Percentiles rank a stretch among this genome's conserved stretches.
These are phyloP conservation scores for Williopsis jadinii DNA, from an alignment of 1,139 yeast genomes.

Conservation along the genomic window DNA sequence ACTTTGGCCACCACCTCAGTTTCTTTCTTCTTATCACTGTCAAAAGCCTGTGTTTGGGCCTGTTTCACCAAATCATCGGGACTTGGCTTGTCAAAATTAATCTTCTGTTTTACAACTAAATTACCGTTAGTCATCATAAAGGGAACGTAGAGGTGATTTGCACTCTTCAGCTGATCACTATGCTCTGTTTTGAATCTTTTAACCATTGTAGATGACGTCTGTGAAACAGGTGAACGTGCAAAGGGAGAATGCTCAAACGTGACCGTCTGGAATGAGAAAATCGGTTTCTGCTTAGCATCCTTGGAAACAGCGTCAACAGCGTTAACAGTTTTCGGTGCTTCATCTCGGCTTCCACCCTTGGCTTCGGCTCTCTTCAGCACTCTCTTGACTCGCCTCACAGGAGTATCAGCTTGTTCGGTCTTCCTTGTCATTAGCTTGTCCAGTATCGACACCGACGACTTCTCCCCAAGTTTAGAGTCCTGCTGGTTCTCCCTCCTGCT, in stretches of 20 bases:
- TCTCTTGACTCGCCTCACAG: too few species aligned
- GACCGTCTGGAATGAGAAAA: constrained; percentile 8
- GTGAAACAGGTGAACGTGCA: constrained; percentile 1
- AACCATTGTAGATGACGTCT: not conserved
- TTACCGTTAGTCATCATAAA: constrained; percentile 34
- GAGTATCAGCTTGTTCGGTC: too few species aligned
- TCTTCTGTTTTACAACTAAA: constrained; percentile 37
- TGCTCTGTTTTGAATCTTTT: constrained; percentile 15
- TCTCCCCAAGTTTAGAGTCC: not conserved
- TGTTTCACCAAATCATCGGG: constrained; percentile 71
- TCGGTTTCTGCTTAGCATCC: constrained; percentile 3
- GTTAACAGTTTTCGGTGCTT: too few species aligned
- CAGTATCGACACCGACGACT: constrained; percentile 18
- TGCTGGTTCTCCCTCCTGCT: constrained; percentile 27
- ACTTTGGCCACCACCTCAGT: constrained; percentile 16
- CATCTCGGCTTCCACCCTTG: too few species aligned
- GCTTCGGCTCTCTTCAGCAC: too few species aligned
- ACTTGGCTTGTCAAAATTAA: constrained; percentile 63
- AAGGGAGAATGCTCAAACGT: constrained; percentile 11
- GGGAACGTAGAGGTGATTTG: constrained; percentile 15
- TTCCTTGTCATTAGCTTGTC: constrained; percentile 6
- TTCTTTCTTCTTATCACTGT: constrained; percentile 22
- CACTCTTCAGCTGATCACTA: constrained; percentile 21
- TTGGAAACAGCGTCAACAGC: too few species aligned
- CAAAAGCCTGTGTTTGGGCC: constrained; percentile 54